phyloP scores from a whole-genome alignment of 106 monocot species.

The Phalaenopsis aphrodite region DNA sequence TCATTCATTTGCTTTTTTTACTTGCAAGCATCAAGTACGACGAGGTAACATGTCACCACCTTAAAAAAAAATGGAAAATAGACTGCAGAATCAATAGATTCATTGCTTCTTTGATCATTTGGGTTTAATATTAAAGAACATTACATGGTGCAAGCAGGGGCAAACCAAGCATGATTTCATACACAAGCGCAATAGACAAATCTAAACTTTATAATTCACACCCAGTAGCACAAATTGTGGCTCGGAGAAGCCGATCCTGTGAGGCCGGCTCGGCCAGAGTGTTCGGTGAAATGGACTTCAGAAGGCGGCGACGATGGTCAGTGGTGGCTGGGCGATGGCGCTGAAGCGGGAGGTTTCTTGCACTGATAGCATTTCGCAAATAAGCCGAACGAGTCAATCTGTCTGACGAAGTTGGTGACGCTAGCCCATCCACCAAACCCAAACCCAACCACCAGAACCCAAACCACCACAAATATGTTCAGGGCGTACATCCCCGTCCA shows the following conservation, averaged over 20 bases:
- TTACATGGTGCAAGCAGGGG: background rate
- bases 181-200: conserved; percentile 1
- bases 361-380: conserved; percentile 83
- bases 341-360: conserved; percentile 22
- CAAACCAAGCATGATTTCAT: background rate
- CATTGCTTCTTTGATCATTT: background rate
- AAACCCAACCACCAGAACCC: conserved; percentile 61
- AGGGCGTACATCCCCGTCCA: conserved; percentile 50
- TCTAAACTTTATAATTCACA: background rate
- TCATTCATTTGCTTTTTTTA: too few species aligned
- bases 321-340: conserved; percentile 12
- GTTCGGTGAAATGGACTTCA: background rate
- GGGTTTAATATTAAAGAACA: background rate
- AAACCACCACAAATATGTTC: conserved; percentile 51
- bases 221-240: background rate
- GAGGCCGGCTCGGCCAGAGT: background rate
- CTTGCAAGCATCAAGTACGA: background rate
- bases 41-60: background rate
- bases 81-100: background rate
- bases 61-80: background rate
- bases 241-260: too few species aligned
- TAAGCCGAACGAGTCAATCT: conserved; percentile 53
- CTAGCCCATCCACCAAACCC: conserved; percentile 68
- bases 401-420: conserved; percentile 53
- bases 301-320: background rate